Conservation (phyloP, 2,329 filamentous ascomycete species). For the Helminthosporium solani region DNA sequence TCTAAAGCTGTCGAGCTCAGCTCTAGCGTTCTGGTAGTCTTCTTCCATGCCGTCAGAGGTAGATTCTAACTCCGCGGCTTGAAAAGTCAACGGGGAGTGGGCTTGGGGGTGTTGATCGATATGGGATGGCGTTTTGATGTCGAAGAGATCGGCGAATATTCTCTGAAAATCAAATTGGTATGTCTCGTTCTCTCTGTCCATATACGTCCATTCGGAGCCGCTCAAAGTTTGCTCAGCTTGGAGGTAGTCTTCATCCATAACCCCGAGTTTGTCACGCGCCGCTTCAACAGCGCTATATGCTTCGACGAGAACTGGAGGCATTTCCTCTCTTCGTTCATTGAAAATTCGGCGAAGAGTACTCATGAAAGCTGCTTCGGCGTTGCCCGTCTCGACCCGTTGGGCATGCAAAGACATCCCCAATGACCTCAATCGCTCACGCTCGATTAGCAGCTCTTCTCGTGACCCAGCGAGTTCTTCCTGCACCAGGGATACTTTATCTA, state of each 20-base stretch:
- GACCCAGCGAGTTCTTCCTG: constrained; percentile 8
- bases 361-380: constrained; percentile 17
- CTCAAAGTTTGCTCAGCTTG: constrained; percentile 14
- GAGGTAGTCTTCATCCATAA: constrained; percentile 19
- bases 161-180: constrained; percentile 19
- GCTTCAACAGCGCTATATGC: constrained; percentile 13
- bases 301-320: constrained; percentile 7
- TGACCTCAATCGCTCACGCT: constrained; percentile 11
- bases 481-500: constrained; percentile 1
- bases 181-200: constrained; percentile 18
- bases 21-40: constrained; percentile 3
- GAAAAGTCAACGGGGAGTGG: constrained; percentile 2
- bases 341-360: constrained; percentile 8
- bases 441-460: constrained; percentile 11
- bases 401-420: constrained; percentile 5
- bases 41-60: neutral
- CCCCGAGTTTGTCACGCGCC: constrained; percentile 16
- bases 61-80: neutral
- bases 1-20: constrained; percentile 5
- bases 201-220: constrained; percentile 20
- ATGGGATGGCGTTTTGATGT: neutral
- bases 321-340: constrained; percentile 1
- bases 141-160: neutral
- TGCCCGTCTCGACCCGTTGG: constrained; percentile 9
- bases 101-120: neutral